Evolutionary conservation across 148 eudicot species (phyloP), one percentile per base, ranked within the genome.

Genomic region (Rhododendron vialii): DNA sequence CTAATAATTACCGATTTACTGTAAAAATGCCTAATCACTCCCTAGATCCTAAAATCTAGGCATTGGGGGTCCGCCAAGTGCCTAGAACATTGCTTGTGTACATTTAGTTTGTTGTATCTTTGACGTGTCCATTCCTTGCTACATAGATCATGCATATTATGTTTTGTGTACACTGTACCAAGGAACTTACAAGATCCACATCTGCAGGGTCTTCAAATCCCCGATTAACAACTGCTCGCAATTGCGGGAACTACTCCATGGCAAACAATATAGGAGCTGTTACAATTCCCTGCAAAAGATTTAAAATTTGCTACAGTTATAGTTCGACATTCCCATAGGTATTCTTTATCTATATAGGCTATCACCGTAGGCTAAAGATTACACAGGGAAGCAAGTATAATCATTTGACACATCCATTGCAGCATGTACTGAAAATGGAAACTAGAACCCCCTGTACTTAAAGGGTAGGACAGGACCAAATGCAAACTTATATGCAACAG

Each of bases 231-330:
- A 96, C 89, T 86, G 89, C 86, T 73, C 91, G 88, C 86, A 96
- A 88, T 55, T 95, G 94, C 77, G 96, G 99, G 82, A 89, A 95
- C 89, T 96, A 98, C 89, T 96, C 99, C 83, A 95, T 95, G 18
- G 99, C 99, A 90, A 91, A 96, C 85, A 96, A 89, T 79, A 95
- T 89, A 30, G 98, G 98, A 78, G 99, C 99, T 12, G 99, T 95
- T 24, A 96, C 90, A 67, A 96, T 95, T 77, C 99, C 98, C 98
- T 95, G 43, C 79, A 83, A 81, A 83, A 80, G 78, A 79, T 79
- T 53, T 77, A 55, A 48, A 84, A 71, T 18, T 73, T 73, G 55
- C 15, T 28, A 12, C 5, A 24, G 14, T 10, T 26, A 28, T 38
- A 26, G 22, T 38, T 15, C 7, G 0, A 41, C 63, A 84, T 51